phyloP scores from a whole-genome alignment of 176 grass and related monocot species.

The Rhipidocladum racemiflorum region DNA sequence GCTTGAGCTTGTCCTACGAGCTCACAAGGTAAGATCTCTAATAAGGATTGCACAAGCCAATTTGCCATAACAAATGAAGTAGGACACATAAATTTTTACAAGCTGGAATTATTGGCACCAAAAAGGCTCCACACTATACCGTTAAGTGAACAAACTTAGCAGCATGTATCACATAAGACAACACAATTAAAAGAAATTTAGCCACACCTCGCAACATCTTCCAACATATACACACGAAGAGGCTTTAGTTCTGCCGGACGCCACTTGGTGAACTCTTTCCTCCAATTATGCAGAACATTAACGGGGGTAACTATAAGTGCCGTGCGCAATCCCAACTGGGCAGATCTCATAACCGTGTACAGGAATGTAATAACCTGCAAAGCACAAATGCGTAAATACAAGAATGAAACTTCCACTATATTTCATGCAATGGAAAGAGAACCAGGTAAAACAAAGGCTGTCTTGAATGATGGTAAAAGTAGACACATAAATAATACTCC shows the following conservation, averaged over 20 bases:
- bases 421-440: slow-evolving; percentile 11
- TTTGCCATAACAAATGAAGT: not conserved
- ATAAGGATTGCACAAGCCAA: not conserved
- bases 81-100: not conserved
- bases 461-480: not conserved
- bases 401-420: slow-evolving; percentile 3
- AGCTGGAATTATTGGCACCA: not conserved
- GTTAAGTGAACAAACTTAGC: not conserved
- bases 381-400: slow-evolving; percentile 18
- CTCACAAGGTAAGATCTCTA: not conserved
- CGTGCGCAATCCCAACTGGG: slow-evolving; percentile 67
- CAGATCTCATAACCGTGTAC: slow-evolving; percentile 71
- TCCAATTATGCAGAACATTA: slow-evolving; percentile 98
- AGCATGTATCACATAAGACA: slow-evolving; percentile 35
- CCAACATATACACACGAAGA: slow-evolving; percentile 81
- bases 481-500: not conserved
- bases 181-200: slow-evolving; percentile 31
- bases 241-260: slow-evolving; percentile 68
- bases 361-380: slow-evolving; percentile 98
- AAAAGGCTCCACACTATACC: not conserved
- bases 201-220: slow-evolving; percentile 76
- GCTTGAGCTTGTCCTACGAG: not conserved
- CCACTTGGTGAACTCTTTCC: slow-evolving; percentile 90
- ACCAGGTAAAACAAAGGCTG: slow-evolving; percentile 4
- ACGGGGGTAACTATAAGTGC: slow-evolving; percentile 93